phyloP scores from a whole-genome alignment of 163 green algal genomes.

The Prototheca wickerhamii region DNA sequence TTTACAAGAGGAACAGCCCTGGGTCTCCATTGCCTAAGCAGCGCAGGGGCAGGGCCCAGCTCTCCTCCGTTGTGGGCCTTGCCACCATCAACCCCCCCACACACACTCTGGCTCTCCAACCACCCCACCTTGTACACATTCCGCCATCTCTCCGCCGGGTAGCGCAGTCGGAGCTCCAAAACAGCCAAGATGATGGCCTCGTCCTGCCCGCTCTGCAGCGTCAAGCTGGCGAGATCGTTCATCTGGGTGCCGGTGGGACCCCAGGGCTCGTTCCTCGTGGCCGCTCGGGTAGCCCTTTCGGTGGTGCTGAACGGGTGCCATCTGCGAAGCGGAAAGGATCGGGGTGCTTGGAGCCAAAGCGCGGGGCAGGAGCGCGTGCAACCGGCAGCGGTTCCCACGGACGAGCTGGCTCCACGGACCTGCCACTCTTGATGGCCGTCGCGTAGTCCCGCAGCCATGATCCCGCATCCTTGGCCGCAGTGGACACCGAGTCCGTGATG shows the following conservation, averaged over 20 bases:
- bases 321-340: background rate
- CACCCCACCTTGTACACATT: constrained; percentile 85
- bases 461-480: constrained; percentile 1
- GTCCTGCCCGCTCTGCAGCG: constrained; percentile 26
- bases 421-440: constrained; percentile 53
- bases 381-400: background rate
- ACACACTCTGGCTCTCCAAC: background rate
- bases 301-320: constrained; percentile 48
- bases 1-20: background rate
- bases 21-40: too few relatives aligned
- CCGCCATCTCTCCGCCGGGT: constrained; percentile 60
- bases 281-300: constrained; percentile 51
- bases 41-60: too few relatives aligned
- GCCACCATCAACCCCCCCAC: background rate
- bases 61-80: too few relatives aligned
- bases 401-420: constrained; percentile 3
- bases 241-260: constrained; percentile 65
- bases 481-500: background rate
- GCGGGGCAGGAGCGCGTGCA: too few relatives aligned
- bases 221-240: constrained; percentile 48
- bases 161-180: constrained; percentile 53
- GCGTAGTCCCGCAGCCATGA: constrained; percentile 50
- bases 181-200: constrained; percentile 64
- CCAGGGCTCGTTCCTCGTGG: constrained; percentile 64
- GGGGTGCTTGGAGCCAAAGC: too few relatives aligned